Evolutionary conservation across 2,329 filamentous ascomycete species (phyloP).

Genomic region (Colletotrichum sp.): DNA sequence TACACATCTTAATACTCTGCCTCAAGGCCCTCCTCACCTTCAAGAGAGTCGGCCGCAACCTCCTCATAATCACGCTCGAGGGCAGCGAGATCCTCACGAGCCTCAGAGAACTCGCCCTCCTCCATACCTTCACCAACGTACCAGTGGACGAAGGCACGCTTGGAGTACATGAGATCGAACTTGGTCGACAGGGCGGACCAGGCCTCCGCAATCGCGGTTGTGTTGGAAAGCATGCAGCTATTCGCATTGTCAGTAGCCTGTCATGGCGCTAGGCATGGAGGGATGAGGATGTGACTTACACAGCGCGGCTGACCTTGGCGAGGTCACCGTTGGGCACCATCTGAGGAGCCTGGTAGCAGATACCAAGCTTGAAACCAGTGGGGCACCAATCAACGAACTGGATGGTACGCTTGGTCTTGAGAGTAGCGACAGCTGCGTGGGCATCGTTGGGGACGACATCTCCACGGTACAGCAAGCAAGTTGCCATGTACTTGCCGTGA

Average conservation of each 20-base stretch:
- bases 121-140: slow-evolving; percentile 99
- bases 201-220: slow-evolving; percentile 96
- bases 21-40: slow-evolving; percentile 83
- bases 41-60: slow-evolving; percentile 92
- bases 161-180: slow-evolving; percentile 99
- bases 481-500: slow-evolving; percentile 99
- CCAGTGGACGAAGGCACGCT: slow-evolving; percentile 99
- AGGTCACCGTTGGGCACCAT: slow-evolving; percentile 96
- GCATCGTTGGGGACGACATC: slow-evolving; percentile 97
- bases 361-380: slow-evolving; percentile 99
- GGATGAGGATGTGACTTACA: slow-evolving; percentile 67
- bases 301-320: slow-evolving; percentile 96
- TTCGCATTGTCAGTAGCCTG: not conserved
- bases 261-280: not conserved
- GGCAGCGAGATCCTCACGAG: slow-evolving; percentile 96
- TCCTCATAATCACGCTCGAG: slow-evolving; percentile 99
- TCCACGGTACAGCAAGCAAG: slow-evolving; percentile 96
- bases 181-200: slow-evolving; percentile 97
- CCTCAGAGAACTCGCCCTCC: slow-evolving; percentile 99
- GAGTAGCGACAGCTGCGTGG: slow-evolving; percentile 87
- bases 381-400: slow-evolving; percentile 99
- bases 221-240: slow-evolving; percentile 98
- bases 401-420: slow-evolving; percentile 99
- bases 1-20: slow-evolving; percentile 79
- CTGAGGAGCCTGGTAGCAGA: slow-evolving; percentile 98